These are phyloP conservation scores for Pichia norvegensis DNA, from an alignment of 1,139 yeast genomes.

Conservation along the genomic window DNA sequence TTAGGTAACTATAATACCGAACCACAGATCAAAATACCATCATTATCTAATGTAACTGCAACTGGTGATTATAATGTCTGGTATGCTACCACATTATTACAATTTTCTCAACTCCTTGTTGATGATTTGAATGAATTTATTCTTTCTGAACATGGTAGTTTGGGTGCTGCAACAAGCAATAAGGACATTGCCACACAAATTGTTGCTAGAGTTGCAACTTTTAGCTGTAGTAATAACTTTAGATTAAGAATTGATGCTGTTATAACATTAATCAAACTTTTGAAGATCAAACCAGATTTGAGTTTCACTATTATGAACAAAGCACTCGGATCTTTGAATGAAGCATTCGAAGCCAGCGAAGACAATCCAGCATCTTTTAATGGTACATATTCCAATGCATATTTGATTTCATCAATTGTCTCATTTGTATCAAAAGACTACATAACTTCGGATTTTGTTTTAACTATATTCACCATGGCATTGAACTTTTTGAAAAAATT, in stretches of 20 bases:
- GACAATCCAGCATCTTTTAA: constrained; percentile 17
- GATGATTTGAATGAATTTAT: constrained; percentile 26
- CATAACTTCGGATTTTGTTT: constrained; percentile 31
- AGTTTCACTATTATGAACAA: constrained; percentile 26
- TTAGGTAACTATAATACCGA: constrained; percentile 14
- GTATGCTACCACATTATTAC: constrained; percentile 23
- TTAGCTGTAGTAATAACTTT: constrained; percentile 30
- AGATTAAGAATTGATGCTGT: constrained; percentile 32
- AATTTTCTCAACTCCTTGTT: constrained; percentile 23
- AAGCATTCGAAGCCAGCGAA: constrained; percentile 26
- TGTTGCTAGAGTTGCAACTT: constrained; percentile 24
- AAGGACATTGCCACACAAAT: constrained; percentile 24
- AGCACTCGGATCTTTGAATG: constrained; percentile 30
- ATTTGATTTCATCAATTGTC: constrained; percentile 24
- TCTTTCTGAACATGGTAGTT: constrained; percentile 24
- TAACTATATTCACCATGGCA: constrained; percentile 28
- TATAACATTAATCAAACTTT: constrained; percentile 24
- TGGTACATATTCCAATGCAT: constrained; percentile 26
- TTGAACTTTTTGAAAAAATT: constrained; percentile 30
- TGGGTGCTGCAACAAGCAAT: constrained; percentile 15
- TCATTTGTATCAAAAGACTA: constrained; percentile 26
- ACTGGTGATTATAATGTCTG: constrained; percentile 19
- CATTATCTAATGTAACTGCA: constrained; percentile 15
- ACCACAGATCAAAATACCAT: constrained; percentile 15
- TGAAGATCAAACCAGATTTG: constrained; percentile 27